Conservation (phyloP, 2,329 filamentous ascomycete species). For the Chaetothyriales sp. region DNA sequence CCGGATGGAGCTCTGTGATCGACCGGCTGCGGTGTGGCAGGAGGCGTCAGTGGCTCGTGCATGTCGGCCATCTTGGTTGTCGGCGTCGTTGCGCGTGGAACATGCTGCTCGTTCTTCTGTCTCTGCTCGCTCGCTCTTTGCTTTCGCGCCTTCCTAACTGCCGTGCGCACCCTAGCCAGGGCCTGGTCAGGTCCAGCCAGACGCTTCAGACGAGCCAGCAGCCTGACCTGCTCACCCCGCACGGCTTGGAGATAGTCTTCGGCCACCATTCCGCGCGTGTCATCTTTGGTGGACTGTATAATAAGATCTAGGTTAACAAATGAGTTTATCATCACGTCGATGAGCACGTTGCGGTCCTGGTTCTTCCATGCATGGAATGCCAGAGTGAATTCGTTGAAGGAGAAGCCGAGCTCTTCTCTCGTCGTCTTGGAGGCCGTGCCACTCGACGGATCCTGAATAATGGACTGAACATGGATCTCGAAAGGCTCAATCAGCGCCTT, state of each 20-base stretch:
- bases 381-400: conserved; percentile 44
- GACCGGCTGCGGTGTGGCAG: conserved; percentile 21
- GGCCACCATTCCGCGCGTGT: conserved; percentile 44
- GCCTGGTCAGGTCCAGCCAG: conserved; percentile 46
- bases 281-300: conserved; percentile 52
- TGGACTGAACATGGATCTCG: conserved; percentile 4
- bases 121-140: conserved; percentile 10
- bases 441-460: not conserved
- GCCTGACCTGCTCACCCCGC: conserved; percentile 47
- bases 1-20: conserved; percentile 23
- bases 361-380: conserved; percentile 52
- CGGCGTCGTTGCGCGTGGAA: conserved; percentile 14
- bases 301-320: conserved; percentile 53
- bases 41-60: conserved; percentile 11
- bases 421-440: conserved; percentile 1
- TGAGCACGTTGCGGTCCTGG: conserved; percentile 45
- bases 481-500: conserved; percentile 38
- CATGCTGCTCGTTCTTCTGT: conserved; percentile 7
- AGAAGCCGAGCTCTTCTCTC: conserved; percentile 35
- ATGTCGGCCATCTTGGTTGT: conserved; percentile 17
- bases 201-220: conserved; percentile 47
- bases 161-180: conserved; percentile 43
- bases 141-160: conserved; percentile 39
- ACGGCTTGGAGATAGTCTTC: conserved; percentile 51
- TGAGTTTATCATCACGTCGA: conserved; percentile 52